Percentiles rank a stretch among this genome's conserved stretches.
phyloP scores from a whole-genome alignment of 164 flowering plant genomes.

The Chloranthus sessilifolius region DNA sequence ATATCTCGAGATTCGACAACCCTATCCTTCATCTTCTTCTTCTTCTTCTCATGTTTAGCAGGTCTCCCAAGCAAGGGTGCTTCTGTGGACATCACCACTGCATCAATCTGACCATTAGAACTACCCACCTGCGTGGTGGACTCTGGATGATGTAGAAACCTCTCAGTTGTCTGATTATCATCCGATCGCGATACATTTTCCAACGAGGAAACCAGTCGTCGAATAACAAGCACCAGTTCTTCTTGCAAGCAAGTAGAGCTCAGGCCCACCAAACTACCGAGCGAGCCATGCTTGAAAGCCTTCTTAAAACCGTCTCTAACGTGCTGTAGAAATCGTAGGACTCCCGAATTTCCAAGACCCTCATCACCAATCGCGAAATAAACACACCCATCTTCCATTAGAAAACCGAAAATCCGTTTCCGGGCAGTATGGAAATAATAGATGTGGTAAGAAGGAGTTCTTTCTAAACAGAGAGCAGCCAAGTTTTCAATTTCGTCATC shows the following conservation, averaged over 20 bases:
- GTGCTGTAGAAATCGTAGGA: conserved; percentile 49
- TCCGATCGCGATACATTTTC: conserved; percentile 39
- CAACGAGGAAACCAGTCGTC: conserved; percentile 49
- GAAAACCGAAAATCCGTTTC: conserved; percentile 50
- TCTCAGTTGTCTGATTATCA: conserved; percentile 17
- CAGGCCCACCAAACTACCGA: conserved; percentile 34
- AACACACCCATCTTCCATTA: conserved; percentile 66
- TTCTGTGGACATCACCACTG: conserved; percentile 39
- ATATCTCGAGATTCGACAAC: conserved; percentile 35
- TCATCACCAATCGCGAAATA: conserved; percentile 59
- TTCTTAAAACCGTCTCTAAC: conserved; percentile 64
- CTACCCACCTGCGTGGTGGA: conserved; percentile 18
- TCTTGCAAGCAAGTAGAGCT: conserved; percentile 41
- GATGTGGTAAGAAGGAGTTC: conserved; percentile 52
- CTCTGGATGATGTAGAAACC: conserved; percentile 14
- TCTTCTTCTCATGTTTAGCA: conserved; percentile 40
- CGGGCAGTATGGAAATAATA: conserved; percentile 60
- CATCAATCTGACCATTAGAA: conserved; percentile 30
- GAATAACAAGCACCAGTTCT: conserved; percentile 53
- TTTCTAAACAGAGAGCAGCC: conserved; percentile 59
- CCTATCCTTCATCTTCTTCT: conserved; percentile 55
- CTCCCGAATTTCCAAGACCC: conserved; percentile 38
- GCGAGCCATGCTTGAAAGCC: conserved; percentile 38
- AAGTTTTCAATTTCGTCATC: conserved; percentile 48
- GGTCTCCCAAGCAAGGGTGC: conserved; percentile 63